Evolutionary conservation across 148 eudicot species (phyloP), one percentile per base, ranked within the genome.

Genomic region (Silene conica): DNA sequence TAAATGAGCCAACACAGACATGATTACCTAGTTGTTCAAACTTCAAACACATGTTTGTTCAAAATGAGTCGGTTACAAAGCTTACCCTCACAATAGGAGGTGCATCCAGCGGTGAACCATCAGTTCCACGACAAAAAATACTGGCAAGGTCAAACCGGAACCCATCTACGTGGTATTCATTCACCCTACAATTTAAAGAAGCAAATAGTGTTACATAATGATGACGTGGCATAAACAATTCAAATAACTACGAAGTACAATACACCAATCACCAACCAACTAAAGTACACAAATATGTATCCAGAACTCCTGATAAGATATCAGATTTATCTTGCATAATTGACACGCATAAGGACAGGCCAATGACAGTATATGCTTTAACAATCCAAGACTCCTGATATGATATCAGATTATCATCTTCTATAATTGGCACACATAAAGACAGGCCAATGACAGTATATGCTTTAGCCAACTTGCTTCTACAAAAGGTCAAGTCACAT

Each of bases 81-180:
- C 85, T 86, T 82, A 96, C 99, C 86, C 82, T 85, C 71, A 96
- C 80, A 75, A 96, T 77, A 34, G 99, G 99, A 25, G 99, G 99
- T 80, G 97, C 88, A 83, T 63, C 74, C 68, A 96, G 94, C 6
- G 96, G 97, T 78, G 85, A 86, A 85, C 99, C 99, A 87, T 96
- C 95, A 69, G 90, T 80, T 81, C 95, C 97, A 82, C 99, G 92
- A 85, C 99, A 96, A 78, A 96, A 97, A 73, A 84, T 90, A 83
- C 97, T 92, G n/a, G 99, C 89, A 71, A 96, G 96, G 81, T 96
- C 99, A 72, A 96, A 96, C 72, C 99, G 92, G 80, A 96, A 96
- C 79, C 99, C 99, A 84, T 96, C 99, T 78, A 96, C 88, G 65
- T 92, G 99, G 83, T 96, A 92, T 70, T 96, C 99, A 46, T 46